phyloP scores from a whole-genome alignment of 2,329 filamentous ascomycete species.

The Dothideomycetidae sp. region DNA sequence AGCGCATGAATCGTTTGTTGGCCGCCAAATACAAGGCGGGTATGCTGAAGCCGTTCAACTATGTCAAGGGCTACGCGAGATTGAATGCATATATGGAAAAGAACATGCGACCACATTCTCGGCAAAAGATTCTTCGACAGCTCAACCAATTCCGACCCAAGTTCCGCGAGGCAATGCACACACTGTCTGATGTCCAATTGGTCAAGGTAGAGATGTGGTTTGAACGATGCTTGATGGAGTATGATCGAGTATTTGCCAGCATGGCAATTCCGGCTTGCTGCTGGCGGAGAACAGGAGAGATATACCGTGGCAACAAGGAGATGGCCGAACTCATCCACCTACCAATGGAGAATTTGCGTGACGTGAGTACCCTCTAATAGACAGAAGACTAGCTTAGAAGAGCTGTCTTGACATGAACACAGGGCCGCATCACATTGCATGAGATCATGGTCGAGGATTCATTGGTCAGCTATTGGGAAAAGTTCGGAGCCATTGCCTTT shows the following conservation, averaged over 20 bases:
- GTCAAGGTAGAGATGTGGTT: constrained; percentile 99
- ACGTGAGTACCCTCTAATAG: constrained; percentile 47
- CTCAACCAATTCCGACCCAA: constrained; percentile 88
- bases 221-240: constrained; percentile 89
- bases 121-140: constrained; percentile 82
- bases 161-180: constrained; percentile 88
- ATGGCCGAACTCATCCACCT: constrained; percentile 96
- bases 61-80: constrained; percentile 87
- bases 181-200: constrained; percentile 82
- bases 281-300: constrained; percentile 92
- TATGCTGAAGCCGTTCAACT: constrained; percentile 91
- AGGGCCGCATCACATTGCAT: constrained; percentile 91
- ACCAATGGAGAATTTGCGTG: constrained; percentile 75
- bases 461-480: constrained; percentile 95
- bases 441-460: constrained; percentile 93
- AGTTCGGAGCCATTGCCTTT: constrained; percentile 95
- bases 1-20: constrained; percentile 87
- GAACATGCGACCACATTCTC: constrained; percentile 66
- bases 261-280: constrained; percentile 98
- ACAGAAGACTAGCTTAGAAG: background rate
- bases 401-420: background rate
- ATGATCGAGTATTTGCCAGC: constrained; percentile 93
- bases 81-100: constrained; percentile 84
- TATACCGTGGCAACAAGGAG: constrained; percentile 93
- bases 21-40: constrained; percentile 94